phyloP scores from a whole-genome alignment of 495 filamentous ascomycete genomes.

The Penicillium nucicola region DNA sequence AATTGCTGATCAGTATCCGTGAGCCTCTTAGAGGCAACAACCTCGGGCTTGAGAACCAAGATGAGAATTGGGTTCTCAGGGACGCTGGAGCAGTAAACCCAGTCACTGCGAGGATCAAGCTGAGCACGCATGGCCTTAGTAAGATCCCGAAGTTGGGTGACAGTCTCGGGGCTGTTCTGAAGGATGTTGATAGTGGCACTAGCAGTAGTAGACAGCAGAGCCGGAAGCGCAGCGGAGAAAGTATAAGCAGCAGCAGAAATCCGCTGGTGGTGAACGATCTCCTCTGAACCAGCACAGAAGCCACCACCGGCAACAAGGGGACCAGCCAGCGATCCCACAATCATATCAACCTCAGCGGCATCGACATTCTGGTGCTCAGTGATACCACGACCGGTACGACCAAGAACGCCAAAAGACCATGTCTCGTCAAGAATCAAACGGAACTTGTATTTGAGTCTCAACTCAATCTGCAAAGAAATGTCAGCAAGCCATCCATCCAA shows the following conservation, averaged over 20 bases:
- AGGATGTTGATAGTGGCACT: slow-evolving; percentile 82
- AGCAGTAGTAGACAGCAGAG: slow-evolving; percentile 90
- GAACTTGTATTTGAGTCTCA: slow-evolving; percentile 94
- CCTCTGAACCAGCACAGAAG: slow-evolving; percentile 86
- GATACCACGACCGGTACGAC: slow-evolving; percentile 82
- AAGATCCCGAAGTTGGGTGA: slow-evolving; percentile 74
- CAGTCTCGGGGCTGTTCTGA: slow-evolving; percentile 75
- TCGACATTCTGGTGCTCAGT: slow-evolving; percentile 97
- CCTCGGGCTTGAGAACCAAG: slow-evolving; percentile 79
- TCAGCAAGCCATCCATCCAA: background rate
- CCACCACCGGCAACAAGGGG: slow-evolving; percentile 89
- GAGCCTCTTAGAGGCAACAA: slow-evolving; percentile 66
- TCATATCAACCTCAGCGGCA: slow-evolving; percentile 87
- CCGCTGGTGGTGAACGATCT: slow-evolving; percentile 93
- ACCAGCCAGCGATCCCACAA: slow-evolving; percentile 87
- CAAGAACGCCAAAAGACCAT: slow-evolving; percentile 92
- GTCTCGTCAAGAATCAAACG: slow-evolving; percentile 96
- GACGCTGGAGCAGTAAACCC: slow-evolving; percentile 78
- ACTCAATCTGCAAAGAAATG: slow-evolving; percentile 59
- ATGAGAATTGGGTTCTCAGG: slow-evolving; percentile 85
- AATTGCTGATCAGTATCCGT: slow-evolving; percentile 75
- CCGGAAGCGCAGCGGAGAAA: slow-evolving; percentile 90
- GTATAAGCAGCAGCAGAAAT: slow-evolving; percentile 88
- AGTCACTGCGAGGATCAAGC: slow-evolving; percentile 89
- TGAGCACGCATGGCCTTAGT: slow-evolving; percentile 78